Base-by-base conservation (phyloP, 2,329 filamentous ascomycete species). In the Fusarium heterosporum region DNA sequence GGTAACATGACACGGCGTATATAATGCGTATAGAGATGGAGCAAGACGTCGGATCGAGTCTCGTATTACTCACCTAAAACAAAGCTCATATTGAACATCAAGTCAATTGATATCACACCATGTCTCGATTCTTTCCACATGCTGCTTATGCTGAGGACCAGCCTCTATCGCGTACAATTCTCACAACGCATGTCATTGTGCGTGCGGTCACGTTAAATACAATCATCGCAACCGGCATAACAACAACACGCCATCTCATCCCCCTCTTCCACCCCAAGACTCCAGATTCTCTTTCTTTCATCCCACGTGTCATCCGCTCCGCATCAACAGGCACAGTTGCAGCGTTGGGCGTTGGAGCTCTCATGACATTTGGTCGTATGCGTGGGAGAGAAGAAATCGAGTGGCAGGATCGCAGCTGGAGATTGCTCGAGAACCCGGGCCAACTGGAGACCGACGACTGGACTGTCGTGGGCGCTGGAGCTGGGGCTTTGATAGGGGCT, bases 331-430 rank as follows among this genome's bases (percentile, higher is more conserved):
- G 83, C 54, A 80, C 81, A 6, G 54, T 84, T 3, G 63, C 83
- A 26, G 84, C 81, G 1, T 71, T 82, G 1, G 80, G 78, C 1
- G 61, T 86, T 2, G 76, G 84, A 25, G 76, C 77, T 3, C 58
- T 83, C 6, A 82, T 78, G 66, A 77, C 86, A 6, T 73, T 76
- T 28, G 78, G 72, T 0, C 78, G 82, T 4, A 90, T 90, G 87
- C 77, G 77, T 52, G 86, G 84, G 0, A 79, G 81, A 16, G 82
- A 87, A 66, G 79, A 83, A 39, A 85, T 90, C 30, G 87, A 90
- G 75, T 90, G 88, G 88, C 77, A 84, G 70, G 88, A 90, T 72
- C 80, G 89, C 17, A 83, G 83, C 55, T 90, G 88, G 87, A 78
- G 88, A 29, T 72, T 91, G 48, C 68, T 88, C 41, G 85, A 85